Percentiles rank a stretch among this genome's conserved stretches.
Conservation (phyloP, 441 rosid genomes). For the Raphanus hybrid region DNA sequence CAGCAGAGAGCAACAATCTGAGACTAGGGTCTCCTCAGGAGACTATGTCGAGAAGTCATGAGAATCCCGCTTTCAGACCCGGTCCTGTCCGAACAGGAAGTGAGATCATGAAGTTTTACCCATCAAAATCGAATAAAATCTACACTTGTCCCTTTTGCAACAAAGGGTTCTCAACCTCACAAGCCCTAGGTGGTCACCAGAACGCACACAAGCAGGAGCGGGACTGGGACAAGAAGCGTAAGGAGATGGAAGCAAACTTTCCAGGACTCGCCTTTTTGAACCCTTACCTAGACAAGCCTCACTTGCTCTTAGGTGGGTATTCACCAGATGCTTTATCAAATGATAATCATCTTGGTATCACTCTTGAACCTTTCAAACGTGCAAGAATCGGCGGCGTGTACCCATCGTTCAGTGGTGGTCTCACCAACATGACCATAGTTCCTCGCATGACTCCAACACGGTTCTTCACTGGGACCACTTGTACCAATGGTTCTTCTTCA, state of each 20-base stretch:
- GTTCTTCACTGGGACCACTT: slow-evolving; percentile 25
- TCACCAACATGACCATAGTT: neutral
- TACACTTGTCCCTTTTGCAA: slow-evolving; percentile 62
- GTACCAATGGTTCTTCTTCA: slow-evolving; percentile 19
- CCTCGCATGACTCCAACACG: slow-evolving; percentile 36
- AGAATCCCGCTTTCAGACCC: slow-evolving; percentile 16
- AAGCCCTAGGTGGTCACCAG: slow-evolving; percentile 85
- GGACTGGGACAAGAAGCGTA: slow-evolving; percentile 51
- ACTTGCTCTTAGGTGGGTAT: slow-evolving; percentile 40
- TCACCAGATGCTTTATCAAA: slow-evolving; percentile 37
- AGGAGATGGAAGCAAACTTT: slow-evolving; percentile 26
- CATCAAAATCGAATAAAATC: slow-evolving; percentile 30
- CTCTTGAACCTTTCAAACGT: slow-evolving; percentile 27
- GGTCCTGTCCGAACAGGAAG: slow-evolving; percentile 22
- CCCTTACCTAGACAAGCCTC: slow-evolving; percentile 36
- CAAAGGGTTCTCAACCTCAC: slow-evolving; percentile 66
- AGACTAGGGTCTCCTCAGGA: slow-evolving; percentile 29
- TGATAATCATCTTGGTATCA: slow-evolving; percentile 42
- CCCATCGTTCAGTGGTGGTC: slow-evolving; percentile 10
- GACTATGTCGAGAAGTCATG: slow-evolving; percentile 13
- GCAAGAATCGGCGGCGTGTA: neutral
- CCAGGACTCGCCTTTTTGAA: slow-evolving; percentile 1
- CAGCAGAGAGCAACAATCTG: neutral
- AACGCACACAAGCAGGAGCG: slow-evolving; percentile 78
- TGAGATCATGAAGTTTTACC: slow-evolving; percentile 35